A percentile compares a stretch with the other conserved stretches of the same genome.
Evolutionary conservation across 2,329 filamentous ascomycete species (phyloP).

Genomic region (Botryotinia narcissicola): DNA sequence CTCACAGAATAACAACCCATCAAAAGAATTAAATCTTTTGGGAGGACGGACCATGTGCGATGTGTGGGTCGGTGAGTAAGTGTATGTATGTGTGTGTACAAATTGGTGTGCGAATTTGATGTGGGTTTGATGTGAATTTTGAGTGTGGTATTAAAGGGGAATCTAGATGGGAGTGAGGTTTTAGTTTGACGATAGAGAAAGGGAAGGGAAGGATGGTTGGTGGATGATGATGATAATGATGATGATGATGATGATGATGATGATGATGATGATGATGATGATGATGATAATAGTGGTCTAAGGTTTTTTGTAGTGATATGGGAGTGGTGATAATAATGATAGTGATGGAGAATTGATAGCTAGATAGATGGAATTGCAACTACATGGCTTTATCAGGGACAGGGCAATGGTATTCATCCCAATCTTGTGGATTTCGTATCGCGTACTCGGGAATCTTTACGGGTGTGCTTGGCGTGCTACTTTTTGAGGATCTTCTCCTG

Average conservation of each 20-base stretch:
- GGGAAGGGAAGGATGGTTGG: too few relatives aligned
- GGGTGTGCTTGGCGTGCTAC: too few relatives aligned
- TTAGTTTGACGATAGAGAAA: too few relatives aligned
- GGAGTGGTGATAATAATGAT: not conserved
- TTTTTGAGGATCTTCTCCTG: too few relatives aligned
- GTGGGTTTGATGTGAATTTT: not conserved
- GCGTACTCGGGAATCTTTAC: not conserved
- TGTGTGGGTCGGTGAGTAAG: not conserved
- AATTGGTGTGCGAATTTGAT: too few relatives aligned
- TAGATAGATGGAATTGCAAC: not conserved
- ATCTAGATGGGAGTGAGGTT: not conserved
- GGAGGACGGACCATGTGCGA: not conserved
- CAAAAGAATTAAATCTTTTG: too few relatives aligned
- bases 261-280: too few relatives aligned
- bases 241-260: too few relatives aligned
- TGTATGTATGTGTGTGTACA: not conserved
- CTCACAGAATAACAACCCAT: too few relatives aligned
- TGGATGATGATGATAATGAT: too few relatives aligned
- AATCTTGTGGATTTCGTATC: not conserved
- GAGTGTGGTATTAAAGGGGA: not conserved
- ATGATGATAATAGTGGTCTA: not conserved
- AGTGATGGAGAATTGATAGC: not conserved
- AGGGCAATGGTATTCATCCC: not conserved
- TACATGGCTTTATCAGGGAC: too few relatives aligned
- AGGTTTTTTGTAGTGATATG: not conserved